Evolutionary conservation across 2,329 filamentous ascomycete genomes (phyloP).

Genomic region (Cryphonectria parasitica): DNA sequence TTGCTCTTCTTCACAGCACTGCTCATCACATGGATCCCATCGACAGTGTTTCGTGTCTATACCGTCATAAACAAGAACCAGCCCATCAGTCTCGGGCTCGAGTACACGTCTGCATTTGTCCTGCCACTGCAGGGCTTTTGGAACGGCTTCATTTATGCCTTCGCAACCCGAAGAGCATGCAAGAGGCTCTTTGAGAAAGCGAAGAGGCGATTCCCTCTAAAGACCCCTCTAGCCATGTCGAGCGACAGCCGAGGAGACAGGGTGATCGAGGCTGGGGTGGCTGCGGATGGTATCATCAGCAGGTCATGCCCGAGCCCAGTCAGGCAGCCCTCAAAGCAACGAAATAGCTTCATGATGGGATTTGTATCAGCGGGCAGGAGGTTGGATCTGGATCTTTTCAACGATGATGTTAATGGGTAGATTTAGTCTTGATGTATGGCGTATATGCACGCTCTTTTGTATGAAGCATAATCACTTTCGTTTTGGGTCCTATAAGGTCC

Average conservation of each 20-base stretch:
- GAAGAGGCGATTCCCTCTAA: not conserved
- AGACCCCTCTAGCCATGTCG: too few species aligned
- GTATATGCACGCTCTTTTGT: not conserved
- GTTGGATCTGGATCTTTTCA: not conserved
- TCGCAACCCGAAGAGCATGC: constrained; percentile 69
- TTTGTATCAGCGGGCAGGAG: not conserved
- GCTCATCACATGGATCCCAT: constrained; percentile 76
- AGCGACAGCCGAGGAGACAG: not conserved
- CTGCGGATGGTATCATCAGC: not conserved
- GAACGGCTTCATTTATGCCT: constrained; percentile 78
- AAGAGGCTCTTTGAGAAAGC: constrained; percentile 49
- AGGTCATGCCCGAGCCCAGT: not conserved
- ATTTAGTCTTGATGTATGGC: not conserved
- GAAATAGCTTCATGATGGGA: constrained; percentile 14
- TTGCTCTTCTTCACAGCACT: constrained; percentile 73
- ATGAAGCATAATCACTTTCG: not conserved
- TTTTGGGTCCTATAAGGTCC: not conserved
- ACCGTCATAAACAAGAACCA: constrained; percentile 61
- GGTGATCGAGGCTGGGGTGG: not conserved
- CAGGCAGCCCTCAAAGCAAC: not conserved
- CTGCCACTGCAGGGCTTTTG: constrained; percentile 83
- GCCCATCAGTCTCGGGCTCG: constrained; percentile 58
- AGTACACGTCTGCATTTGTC: constrained; percentile 73
- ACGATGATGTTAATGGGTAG: not conserved
- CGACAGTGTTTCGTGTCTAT: constrained; percentile 77